Percentiles rank a stretch among this genome's conserved stretches.
phyloP scores from a whole-genome alignment of 2,329 filamentous ascomycete genomes.

The Colletotrichum sojae region DNA sequence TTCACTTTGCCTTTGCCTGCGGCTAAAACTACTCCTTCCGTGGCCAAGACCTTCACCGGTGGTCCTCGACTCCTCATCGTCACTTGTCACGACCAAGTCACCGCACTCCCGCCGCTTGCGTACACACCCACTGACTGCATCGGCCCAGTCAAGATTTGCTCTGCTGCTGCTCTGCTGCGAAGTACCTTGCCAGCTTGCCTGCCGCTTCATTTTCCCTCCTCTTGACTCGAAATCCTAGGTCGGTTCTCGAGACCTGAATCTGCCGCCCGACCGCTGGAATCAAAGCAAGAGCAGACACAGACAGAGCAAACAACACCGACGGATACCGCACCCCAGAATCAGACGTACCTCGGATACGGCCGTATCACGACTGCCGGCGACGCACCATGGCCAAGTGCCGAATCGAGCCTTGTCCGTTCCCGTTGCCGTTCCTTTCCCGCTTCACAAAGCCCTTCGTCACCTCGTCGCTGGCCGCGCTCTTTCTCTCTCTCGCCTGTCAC shows the following conservation, averaged over 20 bases:
- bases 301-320: neutral
- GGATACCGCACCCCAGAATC: conserved; percentile 23
- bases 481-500: neutral
- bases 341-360: conserved; percentile 24
- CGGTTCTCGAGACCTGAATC: conserved; percentile 4
- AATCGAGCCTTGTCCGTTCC: conserved; percentile 22
- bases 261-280: neutral
- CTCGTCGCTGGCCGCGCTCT: neutral
- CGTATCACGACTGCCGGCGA: conserved; percentile 11
- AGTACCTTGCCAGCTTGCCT: neutral
- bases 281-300: no score
- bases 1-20: conserved; percentile 16
- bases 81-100: neutral
- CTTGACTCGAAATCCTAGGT: neutral
- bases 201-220: neutral
- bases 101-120: conserved; percentile 9
- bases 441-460: conserved; percentile 1
- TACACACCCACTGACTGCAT: neutral
- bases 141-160: no score
- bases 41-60: conserved; percentile 1
- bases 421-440: conserved; percentile 9
- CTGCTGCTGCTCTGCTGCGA: neutral
- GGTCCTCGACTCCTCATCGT: neutral
- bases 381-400: conserved; percentile 9
- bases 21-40: conserved; percentile 8